Evolutionary conservation across 192 early-diverging fungal species (phyloP), one percentile per base, ranked within the genome.

Genomic region (Borealophlyctis nickersoniae): DNA sequence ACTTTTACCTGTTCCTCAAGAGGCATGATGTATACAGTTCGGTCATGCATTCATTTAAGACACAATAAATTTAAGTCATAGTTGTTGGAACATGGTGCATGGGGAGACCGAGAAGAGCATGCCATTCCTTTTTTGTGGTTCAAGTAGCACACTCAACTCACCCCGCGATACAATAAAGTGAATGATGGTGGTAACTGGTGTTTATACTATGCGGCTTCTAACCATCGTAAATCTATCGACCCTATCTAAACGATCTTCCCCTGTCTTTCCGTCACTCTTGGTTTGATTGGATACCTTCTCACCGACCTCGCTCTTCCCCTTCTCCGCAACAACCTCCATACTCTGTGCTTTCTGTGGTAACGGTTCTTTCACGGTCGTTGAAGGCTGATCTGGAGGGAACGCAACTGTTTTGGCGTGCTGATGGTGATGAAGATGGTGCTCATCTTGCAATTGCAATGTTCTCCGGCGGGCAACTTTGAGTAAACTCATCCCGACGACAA

Each of bases 211-310:
- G 0, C 92, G 86, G 68, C 89, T 93, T 73, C 91, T 94, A 62
- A 92, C 91, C 78, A 98, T 80, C 35, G 87, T 85, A 73, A 91
- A 98, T 19, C 95, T 84, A 67, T 95, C 92, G 51, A 98, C 88
- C 36, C 83, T 89, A 60, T 95, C 92, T 58, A 98, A 72, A 9
- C 86, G 87, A 51, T 85, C 81, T 72, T 49, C 16, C 66, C 26
- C 23, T 2, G n/a, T 11, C 31, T 34, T 30, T 16, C 27, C 27
- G 23, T 65, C 57, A 36, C 66, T 62, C 23, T 73, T 65, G 66
- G 36, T 86, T 77, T 49, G 24, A 9, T 53, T 56, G 11, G 34
- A 4, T 19, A 32, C 50, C 14, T 27, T 22, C 35, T 33, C 51
- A 11, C 19, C 24, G 11, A 9, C 56, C 7, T 13, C n/a, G 7